These are phyloP conservation scores for Arthromyces matolae DNA, from an alignment of 768 basidiomycete genomes.

Conservation along the genomic window DNA sequence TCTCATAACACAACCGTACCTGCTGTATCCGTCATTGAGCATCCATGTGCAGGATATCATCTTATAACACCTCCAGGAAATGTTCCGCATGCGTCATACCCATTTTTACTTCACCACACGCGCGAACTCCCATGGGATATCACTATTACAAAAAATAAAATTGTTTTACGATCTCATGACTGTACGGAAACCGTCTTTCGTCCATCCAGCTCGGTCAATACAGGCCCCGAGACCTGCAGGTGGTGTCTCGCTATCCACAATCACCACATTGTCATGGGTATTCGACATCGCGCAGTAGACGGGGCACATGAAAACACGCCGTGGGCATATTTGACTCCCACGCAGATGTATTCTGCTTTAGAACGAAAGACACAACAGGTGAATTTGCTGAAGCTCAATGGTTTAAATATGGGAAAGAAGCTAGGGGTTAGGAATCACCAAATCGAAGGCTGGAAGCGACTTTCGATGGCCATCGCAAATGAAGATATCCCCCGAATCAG, in stretches of 20 bases:
- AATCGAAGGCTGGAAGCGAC: too few relatives aligned
- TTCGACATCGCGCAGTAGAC: constrained; percentile 5
- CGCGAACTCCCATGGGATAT: neutral
- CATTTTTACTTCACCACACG: constrained; percentile 2
- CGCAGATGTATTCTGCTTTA: constrained; percentile 6
- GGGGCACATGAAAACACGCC: constrained; percentile 14
- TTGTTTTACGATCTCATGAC: neutral
- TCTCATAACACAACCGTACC: neutral
- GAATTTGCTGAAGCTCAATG: neutral
- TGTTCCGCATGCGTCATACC: neutral
- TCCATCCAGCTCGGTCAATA: neutral
- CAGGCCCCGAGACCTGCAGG: neutral
- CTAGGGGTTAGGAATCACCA: neutral
- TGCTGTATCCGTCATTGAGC: too few relatives aligned
- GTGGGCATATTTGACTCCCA: constrained; percentile 12
- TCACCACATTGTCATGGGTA: constrained; percentile 10
- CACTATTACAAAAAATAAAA: neutral
- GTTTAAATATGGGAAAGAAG: neutral
- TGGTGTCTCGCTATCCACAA: neutral
- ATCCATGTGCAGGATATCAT: neutral
- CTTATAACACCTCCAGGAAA: neutral
- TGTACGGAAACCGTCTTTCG: neutral
- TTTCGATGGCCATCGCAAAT: too few relatives aligned
- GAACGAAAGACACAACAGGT: constrained; percentile 4
- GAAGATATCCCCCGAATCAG: too few relatives aligned